Evolutionary conservation across 441 rosid species (phyloP).

Genomic region (Mallotus japonicus): DNA sequence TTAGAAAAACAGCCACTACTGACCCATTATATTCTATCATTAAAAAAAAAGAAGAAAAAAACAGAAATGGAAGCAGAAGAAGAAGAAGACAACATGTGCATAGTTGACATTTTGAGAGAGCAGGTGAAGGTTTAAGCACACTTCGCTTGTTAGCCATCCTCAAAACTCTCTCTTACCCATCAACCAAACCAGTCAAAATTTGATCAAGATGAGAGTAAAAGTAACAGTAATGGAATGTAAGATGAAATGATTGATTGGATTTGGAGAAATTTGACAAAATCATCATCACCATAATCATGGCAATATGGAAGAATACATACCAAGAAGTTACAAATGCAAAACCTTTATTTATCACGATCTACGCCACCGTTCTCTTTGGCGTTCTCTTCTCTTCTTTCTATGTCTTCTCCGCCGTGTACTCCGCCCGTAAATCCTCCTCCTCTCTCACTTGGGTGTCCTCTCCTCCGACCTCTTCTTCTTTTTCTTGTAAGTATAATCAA

Average conservation of each 20-base stretch:
- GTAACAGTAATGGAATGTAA: neutral
- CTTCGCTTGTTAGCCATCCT: neutral
- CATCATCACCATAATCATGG: neutral
- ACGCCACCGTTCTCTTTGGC: slow-evolving; percentile 76
- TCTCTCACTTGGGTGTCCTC: slow-evolving; percentile 58
- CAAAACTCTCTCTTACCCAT: neutral
- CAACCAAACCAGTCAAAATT: neutral
- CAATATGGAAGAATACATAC: slow-evolving; percentile 64
- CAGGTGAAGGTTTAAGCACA: neutral
- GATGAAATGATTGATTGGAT: neutral
- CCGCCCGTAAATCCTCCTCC: slow-evolving; percentile 46
- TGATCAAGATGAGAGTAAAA: no score
- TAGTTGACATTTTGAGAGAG: neutral
- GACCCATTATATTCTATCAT: neutral
- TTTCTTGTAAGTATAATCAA: slow-evolving; percentile 29
- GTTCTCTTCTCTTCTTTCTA: slow-evolving; percentile 71
- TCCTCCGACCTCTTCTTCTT: slow-evolving; percentile 31
- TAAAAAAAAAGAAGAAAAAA: neutral
- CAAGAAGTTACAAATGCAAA: slow-evolving; percentile 64
- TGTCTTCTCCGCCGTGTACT: slow-evolving; percentile 78
- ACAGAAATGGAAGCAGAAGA: neutral
- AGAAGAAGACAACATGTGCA: neutral
- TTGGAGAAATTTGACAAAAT: neutral
- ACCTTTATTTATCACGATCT: slow-evolving; percentile 85
- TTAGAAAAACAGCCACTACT: neutral